These are phyloP conservation scores for Anisodus acutangulus DNA, from an alignment of 257 asterid species.

Conservation along the genomic window DNA sequence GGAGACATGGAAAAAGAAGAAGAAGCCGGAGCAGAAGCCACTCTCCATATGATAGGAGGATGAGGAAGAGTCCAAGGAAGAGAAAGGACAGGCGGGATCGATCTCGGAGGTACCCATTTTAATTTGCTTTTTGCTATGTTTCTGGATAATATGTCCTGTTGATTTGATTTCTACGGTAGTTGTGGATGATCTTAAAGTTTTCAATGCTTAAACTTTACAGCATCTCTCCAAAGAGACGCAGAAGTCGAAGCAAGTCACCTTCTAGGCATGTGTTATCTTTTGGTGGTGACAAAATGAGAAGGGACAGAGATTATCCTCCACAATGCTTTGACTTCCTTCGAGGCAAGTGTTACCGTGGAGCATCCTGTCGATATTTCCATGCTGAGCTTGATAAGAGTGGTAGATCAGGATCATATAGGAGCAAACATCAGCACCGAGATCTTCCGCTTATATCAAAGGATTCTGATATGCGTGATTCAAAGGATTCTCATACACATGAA, in stretches of 20 bases:
- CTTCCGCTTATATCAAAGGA: constrained; percentile 41
- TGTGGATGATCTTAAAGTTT: constrained; percentile 27
- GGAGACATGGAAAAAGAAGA: constrained; percentile 61
- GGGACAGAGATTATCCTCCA: constrained; percentile 53
- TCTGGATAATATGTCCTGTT: constrained; percentile 21
- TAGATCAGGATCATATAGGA: constrained; percentile 54
- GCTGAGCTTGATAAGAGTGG: constrained; percentile 59
- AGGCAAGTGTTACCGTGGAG: constrained; percentile 91
- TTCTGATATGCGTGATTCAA: constrained; percentile 42
- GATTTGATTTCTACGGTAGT: constrained; percentile 11
- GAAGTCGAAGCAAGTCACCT: constrained; percentile 82
- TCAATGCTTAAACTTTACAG: constrained; percentile 50
- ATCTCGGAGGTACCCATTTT: constrained; percentile 70
- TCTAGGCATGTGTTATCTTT: constrained; percentile 52
- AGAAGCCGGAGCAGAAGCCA: constrained; percentile 81
- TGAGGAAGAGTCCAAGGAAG: constrained; percentile 70
- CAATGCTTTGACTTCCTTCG: constrained; percentile 69
- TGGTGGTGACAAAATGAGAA: constrained; percentile 52
- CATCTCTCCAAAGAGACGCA: constrained; percentile 71
- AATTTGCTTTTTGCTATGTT: neutral
- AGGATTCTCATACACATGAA: constrained; percentile 38
- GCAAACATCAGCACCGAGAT: constrained; percentile 53
- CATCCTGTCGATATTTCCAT: constrained; percentile 76
- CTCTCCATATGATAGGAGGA: constrained; percentile 73
- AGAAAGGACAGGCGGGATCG: constrained; percentile 68